phyloP scores from a whole-genome alignment of 306 rosid genomes.

The Vigna radiata region DNA sequence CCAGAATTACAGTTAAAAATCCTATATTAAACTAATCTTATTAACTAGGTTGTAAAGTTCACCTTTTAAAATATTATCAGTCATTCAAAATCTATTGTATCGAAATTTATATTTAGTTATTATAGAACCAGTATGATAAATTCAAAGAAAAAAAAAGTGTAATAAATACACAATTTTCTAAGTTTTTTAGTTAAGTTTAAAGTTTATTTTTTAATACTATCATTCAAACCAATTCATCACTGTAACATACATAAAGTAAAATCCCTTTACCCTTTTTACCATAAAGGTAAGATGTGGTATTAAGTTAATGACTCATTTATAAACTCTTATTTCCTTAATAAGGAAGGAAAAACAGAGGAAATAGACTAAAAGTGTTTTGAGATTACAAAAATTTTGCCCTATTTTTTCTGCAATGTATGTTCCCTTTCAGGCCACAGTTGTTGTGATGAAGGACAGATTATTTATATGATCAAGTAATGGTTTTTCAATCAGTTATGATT shows the following conservation, averaged over 20 bases:
- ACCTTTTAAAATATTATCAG: too few relatives aligned
- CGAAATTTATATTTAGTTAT: too few relatives aligned
- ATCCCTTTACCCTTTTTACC: background rate
- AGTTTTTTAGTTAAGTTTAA: too few relatives aligned
- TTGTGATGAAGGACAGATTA: slow-evolving; percentile 6
- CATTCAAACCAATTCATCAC: too few relatives aligned
- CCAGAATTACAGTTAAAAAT: too few relatives aligned
- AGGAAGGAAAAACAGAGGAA: background rate
- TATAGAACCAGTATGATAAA: too few relatives aligned
- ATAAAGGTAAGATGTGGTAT: background rate
- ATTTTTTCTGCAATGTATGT: background rate
- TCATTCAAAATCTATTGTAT: too few relatives aligned
- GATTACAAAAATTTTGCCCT: background rate
- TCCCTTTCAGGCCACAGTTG: slow-evolving; percentile 20
- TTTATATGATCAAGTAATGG: slow-evolving; percentile 15
- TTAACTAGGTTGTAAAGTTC: too few relatives aligned
- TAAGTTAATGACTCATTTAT: background rate
- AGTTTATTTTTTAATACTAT: too few relatives aligned
- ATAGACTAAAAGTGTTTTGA: slow-evolving; percentile 3
- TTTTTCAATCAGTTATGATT: background rate
- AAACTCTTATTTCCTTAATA: background rate
- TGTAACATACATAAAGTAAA: background rate
- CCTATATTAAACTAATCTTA: too few relatives aligned
- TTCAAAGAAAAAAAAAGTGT: too few relatives aligned
- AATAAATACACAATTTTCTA: too few relatives aligned